Evolutionary conservation across 805 yeast species (phyloP).

Genomic region (Cyberlindnera suaveolens): DNA sequence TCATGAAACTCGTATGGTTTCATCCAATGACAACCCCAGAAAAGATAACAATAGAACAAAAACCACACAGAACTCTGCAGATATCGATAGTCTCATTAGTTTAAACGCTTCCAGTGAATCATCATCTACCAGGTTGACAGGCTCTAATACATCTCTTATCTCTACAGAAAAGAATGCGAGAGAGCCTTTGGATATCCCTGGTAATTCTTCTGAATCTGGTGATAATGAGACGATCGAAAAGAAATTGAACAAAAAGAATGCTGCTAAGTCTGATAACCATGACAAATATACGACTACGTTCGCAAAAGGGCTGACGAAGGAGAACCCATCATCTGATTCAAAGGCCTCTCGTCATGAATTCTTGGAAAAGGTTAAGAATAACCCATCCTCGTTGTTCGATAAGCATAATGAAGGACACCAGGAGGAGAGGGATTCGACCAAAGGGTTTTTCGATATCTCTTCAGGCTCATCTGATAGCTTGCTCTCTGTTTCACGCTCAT

Average conservation of each 20-base stretch:
- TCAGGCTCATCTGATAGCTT: constrained; percentile 1
- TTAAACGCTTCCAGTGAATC: neutral
- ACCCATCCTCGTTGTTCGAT: constrained; percentile 10
- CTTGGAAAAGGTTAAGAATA: constrained; percentile 8
- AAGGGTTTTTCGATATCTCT: constrained; percentile 5
- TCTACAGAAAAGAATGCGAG: too few relatives aligned
- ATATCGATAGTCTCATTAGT: neutral
- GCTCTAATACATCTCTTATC: too few relatives aligned
- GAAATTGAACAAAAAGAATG: neutral
- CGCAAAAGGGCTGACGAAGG: neutral
- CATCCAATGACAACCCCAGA: too few relatives aligned
- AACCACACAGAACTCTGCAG: too few relatives aligned
- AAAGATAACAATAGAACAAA: too few relatives aligned
- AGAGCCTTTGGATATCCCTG: too few relatives aligned
- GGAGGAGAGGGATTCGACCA: neutral
- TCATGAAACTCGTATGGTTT: too few relatives aligned
- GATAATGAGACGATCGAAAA: too few relatives aligned
- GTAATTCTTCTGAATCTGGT: too few relatives aligned
- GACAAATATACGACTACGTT: neutral
- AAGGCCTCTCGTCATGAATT: neutral
- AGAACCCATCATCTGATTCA: neutral
- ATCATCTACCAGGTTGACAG: too few relatives aligned
- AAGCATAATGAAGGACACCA: neutral
- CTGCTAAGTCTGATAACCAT: neutral
- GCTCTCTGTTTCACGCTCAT: neutral